Evolutionary conservation across 257 asterid species (phyloP), one percentile per base, ranked within the genome.

Genomic region (Capsicum rhomboideum): DNA sequence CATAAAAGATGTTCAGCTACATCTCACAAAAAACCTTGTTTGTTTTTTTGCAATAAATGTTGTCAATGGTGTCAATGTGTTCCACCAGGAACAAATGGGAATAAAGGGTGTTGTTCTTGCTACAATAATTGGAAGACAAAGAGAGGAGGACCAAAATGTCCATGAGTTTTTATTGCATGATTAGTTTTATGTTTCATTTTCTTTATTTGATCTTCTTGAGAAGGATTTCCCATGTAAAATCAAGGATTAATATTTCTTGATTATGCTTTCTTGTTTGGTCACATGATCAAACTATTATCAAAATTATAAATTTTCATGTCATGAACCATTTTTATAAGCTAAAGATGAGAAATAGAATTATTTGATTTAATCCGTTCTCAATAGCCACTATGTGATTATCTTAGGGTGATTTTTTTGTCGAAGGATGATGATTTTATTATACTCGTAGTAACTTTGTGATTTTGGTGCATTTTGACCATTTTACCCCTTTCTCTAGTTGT

Each of bases 91-190:
- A 67, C 77, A 3, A 4, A 10, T 67, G 77, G 77, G 14, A 10
- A n/a, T 29, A 67, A 67, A 50, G 82, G 52, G 8, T 78, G 82
- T 3, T 78, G 82, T 52, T 17, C 17, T 13, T 78, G 82, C 49
- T 78, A 78, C 37, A 54, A 78, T 23, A 10, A 50, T 78, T 50
- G 82, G 82, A 26, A 54, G 14, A 49, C 82, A 50, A 78, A 78
- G 11, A 50, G 18, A 78, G 82, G 82, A 26, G 82, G 82, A 78
- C 66, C 82, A 26, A 78, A 78, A 0, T 78, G 82, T 49, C 82
- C 82, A 49, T 78, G 37, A 78, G 4, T 49, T n/a, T n/a, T n/a
- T n/a, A n/a, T n/a, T n/a, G n/a, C n/a, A n/a, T n/a, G n/a, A n/a
- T n/a, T n/a, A n/a, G n/a, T n/a, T 67, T 67, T 23, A 29, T 17